Evolutionary conservation across 2,329 filamentous ascomycete genomes (phyloP).

Genomic region (Blastomyces gilchristii): DNA sequence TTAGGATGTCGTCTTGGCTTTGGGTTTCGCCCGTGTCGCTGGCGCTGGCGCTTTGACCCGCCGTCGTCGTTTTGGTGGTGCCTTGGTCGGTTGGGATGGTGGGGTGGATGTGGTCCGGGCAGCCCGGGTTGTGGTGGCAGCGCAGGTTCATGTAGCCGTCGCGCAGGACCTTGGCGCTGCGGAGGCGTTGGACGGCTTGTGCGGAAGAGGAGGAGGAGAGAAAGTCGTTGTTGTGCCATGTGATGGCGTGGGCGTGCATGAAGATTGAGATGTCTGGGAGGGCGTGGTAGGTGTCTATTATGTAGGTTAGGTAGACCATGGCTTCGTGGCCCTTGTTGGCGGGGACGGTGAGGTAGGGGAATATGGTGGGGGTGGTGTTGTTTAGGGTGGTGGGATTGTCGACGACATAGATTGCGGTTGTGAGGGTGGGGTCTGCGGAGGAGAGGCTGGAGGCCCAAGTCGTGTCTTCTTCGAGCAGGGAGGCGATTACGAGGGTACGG

Average conservation of each 20-base stretch:
- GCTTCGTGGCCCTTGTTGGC: conserved; percentile 53
- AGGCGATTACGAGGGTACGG: conserved; percentile 45
- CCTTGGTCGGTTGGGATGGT: conserved; percentile 23
- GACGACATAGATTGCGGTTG: conserved; percentile 21
- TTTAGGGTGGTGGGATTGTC: not conserved
- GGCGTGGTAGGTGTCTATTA: conserved; percentile 51
- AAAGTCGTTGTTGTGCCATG: conserved; percentile 52
- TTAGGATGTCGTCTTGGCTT: conserved; percentile 26
- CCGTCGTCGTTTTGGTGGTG: not conserved
- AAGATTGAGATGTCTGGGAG: conserved; percentile 51
- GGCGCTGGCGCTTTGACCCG: not conserved
- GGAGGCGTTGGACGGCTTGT: conserved; percentile 42
- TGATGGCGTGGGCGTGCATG: conserved; percentile 46
- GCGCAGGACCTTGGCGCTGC: conserved; percentile 40
- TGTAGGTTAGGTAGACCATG: conserved; percentile 52
- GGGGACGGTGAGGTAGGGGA: conserved; percentile 41
- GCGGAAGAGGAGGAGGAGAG: conserved; percentile 40
- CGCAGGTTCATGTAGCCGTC: conserved; percentile 51
- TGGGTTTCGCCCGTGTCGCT: conserved; percentile 13
- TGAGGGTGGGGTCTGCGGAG: conserved; percentile 40
- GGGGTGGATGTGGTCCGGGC: conserved; percentile 48
- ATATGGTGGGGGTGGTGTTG: conserved; percentile 37
- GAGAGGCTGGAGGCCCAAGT: conserved; percentile 39
- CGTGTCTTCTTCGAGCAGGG: conserved; percentile 42
- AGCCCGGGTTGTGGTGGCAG: conserved; percentile 48